These are phyloP conservation scores for Macrolepiota albuminosa DNA, from an alignment of 768 basidiomycete species.

Conservation along the genomic window DNA sequence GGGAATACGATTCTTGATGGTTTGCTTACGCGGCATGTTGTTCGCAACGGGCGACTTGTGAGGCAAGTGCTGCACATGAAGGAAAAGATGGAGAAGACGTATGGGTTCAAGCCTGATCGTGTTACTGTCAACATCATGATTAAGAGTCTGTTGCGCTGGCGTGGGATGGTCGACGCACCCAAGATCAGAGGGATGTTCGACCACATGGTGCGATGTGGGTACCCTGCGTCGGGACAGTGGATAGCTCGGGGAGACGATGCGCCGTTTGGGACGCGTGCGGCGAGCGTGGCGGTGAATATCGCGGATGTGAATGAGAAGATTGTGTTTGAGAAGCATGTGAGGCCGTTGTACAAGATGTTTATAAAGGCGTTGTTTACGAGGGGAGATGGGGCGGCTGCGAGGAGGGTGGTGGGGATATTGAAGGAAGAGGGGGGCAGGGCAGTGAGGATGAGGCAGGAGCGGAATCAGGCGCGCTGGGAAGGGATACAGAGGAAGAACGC, in stretches of 20 bases:
- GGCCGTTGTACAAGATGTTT: constrained; percentile 71
- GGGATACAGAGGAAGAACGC: constrained; percentile 27
- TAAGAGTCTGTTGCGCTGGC: constrained; percentile 55
- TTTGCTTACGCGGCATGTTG: constrained; percentile 23
- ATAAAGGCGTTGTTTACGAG: constrained; percentile 56
- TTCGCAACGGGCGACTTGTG: constrained; percentile 41
- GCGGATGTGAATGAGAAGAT: constrained; percentile 37
- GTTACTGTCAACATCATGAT: constrained; percentile 68
- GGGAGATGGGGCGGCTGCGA: constrained; percentile 50
- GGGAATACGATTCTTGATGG: constrained; percentile 58
- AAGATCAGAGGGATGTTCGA: constrained; percentile 60
- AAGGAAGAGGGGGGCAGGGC: constrained; percentile 34
- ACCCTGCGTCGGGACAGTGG: constrained; percentile 37
- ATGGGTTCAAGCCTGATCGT: constrained; percentile 57
- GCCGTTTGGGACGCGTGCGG: constrained; percentile 40
- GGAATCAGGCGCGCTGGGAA: constrained; percentile 25
- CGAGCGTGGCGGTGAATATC: constrained; percentile 21
- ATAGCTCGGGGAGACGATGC: constrained; percentile 21
- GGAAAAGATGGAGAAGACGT: constrained; percentile 34
- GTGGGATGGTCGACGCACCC: constrained; percentile 31
- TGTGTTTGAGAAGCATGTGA: constrained; percentile 54
- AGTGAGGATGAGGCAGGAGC: constrained; percentile 26
- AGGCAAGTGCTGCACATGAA: constrained; percentile 37
- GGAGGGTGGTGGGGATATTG: constrained; percentile 50
- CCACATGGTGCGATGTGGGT: constrained; percentile 54